Base-by-base conservation (phyloP, 805 yeast species). In the Helenozyma rhizophorensis region DNA sequence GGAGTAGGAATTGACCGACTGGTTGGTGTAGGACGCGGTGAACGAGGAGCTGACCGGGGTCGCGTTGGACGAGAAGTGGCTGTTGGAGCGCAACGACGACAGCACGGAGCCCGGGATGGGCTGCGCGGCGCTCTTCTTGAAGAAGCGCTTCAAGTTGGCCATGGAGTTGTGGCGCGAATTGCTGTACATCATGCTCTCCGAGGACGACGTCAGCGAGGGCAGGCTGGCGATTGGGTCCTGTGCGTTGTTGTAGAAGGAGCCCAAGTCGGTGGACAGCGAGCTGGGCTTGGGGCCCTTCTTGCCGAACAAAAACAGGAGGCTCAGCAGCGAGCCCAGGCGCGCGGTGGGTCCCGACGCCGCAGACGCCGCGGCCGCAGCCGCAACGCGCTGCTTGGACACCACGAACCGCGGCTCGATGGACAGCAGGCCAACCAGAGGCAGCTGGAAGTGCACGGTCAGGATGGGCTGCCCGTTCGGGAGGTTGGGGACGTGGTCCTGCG, bases 321-420 rank as follows among this genome's bases (percentile, higher is more conserved):
- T 68, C 8, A 75, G 63, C 37, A 68, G 72, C 5, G 75, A 68
- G 8, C 61, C 63, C 30, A 55, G 54, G 29, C 67, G 57, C 27
- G 59, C 66, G 12, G 59, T 49, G 17, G 42, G 25, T 7, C 64
- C 46, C 18, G 63, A 45, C 24, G 55, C 45, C 3, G 62, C 53
- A 2, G 71, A 72, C 14, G 44, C 45, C 9, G 52, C 51, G 27
- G 45, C 52, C 17, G 52, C 53, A 4, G 54, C 56, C 27, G 70
- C 79, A 15, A 80, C 76, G 33, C 83, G 74, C 40, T 82, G 93
- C 48, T 85, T 78, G 9, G 94, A 83, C 24, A 88, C 82, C 30
- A 88, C 78, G 52, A 88, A 87, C 26, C 96, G 70, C 11, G 94
- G 83, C 52, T 87, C 96, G n/a, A 88, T 78, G 21, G 78, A 70